These are phyloP conservation scores for Exserohilum turcica DNA, from an alignment of 2,329 filamentous ascomycete species.

Conservation along the genomic window DNA sequence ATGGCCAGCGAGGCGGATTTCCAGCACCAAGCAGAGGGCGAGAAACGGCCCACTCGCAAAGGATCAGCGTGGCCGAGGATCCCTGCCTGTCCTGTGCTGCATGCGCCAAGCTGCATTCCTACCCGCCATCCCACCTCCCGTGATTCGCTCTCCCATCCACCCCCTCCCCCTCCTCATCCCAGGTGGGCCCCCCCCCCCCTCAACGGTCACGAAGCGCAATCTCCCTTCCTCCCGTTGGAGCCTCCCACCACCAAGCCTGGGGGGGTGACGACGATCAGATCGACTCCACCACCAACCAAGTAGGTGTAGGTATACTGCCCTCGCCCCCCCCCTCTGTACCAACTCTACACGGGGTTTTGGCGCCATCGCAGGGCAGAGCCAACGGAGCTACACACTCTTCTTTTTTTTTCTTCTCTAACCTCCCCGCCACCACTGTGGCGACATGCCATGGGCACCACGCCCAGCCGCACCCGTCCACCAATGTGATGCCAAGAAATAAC, in stretches of 20 bases:
- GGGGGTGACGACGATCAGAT: no score
- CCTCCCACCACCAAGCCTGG: no score
- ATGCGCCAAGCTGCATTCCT: slow-evolving; percentile 12
- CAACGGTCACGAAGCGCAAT: no score
- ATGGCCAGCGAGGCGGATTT: slow-evolving; percentile 23
- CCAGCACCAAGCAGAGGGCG: slow-evolving; percentile 15
- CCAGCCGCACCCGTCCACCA: slow-evolving; percentile 2
- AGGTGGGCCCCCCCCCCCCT: no score
- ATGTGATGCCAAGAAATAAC: slow-evolving; percentile 13
- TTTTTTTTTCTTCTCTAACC: background rate
- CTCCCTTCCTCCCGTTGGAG: no score
- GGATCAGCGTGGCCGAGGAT: slow-evolving; percentile 13
- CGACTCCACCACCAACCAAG: no score
- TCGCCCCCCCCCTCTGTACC: no score
- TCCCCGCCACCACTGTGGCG: background rate
- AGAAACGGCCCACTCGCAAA: slow-evolving; percentile 12
- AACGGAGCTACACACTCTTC: no score
- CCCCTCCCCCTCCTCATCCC: slow-evolving; percentile 9
- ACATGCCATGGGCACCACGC: background rate
- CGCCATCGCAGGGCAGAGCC: no score
- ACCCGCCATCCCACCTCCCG: slow-evolving; percentile 15
- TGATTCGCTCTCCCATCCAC: slow-evolving; percentile 15
- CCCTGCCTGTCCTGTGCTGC: slow-evolving; percentile 16
- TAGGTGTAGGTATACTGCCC: no score
- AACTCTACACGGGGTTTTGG: no score